A percentile compares a stretch with the other conserved stretches of the same genome.
Evolutionary conservation across 148 eudicot species (phyloP).

Genomic region (Cornus suecica): DNA sequence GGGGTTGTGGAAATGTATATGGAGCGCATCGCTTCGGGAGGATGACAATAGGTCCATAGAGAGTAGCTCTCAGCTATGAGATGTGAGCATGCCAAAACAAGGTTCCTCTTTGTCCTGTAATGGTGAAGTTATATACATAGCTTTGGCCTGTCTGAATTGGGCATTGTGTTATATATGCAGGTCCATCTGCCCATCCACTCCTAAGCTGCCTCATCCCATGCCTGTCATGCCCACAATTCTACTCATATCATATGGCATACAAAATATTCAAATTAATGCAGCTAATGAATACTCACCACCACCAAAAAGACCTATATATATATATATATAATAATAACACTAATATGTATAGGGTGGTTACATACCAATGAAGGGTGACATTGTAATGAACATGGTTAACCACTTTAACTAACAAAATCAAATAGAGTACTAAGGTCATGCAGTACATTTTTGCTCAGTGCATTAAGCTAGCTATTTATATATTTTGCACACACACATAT

Average conservation of each 20-base stretch:
- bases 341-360: too few species aligned
- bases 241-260: too few species aligned
- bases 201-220: slow-evolving; percentile 29
- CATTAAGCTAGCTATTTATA: background rate
- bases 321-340: too few species aligned
- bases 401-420: slow-evolving; percentile 15
- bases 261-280: background rate
- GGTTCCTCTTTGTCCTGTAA: slow-evolving; percentile 31
- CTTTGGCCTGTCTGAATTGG: slow-evolving; percentile 26
- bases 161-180: slow-evolving; percentile 31
- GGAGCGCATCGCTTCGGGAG: slow-evolving; percentile 19
- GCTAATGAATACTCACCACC: background rate
- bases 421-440: background rate
- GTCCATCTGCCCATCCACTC: slow-evolving; percentile 38
- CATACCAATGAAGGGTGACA: slow-evolving; percentile 27
- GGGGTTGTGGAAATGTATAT: slow-evolving; percentile 28
- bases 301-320: too few species aligned
- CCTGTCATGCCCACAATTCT: slow-evolving; percentile 22
- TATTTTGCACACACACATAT: background rate
- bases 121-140: slow-evolving; percentile 30
- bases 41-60: slow-evolving; percentile 28
- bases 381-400: slow-evolving; percentile 28
- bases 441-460: background rate
- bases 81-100: slow-evolving; percentile 37
- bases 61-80: slow-evolving; percentile 27